Conservation (phyloP, 2,329 filamentous ascomycete genomes). For the Aspergillus ochraceus region DNA sequence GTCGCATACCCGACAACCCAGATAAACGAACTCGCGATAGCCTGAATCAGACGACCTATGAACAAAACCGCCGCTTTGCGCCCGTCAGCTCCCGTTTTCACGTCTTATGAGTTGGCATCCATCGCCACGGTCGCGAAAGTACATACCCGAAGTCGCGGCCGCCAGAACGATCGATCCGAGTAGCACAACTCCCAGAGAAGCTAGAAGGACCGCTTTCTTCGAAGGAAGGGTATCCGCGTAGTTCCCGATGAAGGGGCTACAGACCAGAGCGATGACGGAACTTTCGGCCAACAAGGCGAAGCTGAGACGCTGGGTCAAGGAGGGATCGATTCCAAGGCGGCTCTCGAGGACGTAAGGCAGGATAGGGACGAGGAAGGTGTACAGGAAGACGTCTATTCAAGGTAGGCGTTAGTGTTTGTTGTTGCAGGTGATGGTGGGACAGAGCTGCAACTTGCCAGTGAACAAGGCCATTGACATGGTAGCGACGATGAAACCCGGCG, state of each 20-base stretch:
- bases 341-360: constrained; percentile 29
- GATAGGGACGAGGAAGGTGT: constrained; percentile 32
- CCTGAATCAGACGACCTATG: constrained; percentile 28
- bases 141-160: constrained; percentile 24
- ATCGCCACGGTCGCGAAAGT: background rate
- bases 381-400: constrained; percentile 28
- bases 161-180: constrained; percentile 23
- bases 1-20: constrained; percentile 33
- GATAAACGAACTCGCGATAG: constrained; percentile 24
- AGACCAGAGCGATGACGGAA: constrained; percentile 23
- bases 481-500: constrained; percentile 21
- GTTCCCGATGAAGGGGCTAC: constrained; percentile 25
- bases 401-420: background rate
- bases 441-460: constrained; percentile 14
- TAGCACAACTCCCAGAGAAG: constrained; percentile 20
- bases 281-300: constrained; percentile 26
- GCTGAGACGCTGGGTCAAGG: constrained; percentile 25
- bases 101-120: no score
- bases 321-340: constrained; percentile 24
- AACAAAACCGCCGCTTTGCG: constrained; percentile 15
- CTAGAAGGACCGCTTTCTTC: constrained; percentile 22
- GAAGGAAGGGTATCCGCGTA: constrained; percentile 21
- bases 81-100: background rate
- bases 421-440: background rate
- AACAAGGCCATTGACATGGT: constrained; percentile 26